Evolutionary conservation across 768 basidiomycete species (phyloP).

Genomic region (Lanmaoa pseudosensibilis): DNA sequence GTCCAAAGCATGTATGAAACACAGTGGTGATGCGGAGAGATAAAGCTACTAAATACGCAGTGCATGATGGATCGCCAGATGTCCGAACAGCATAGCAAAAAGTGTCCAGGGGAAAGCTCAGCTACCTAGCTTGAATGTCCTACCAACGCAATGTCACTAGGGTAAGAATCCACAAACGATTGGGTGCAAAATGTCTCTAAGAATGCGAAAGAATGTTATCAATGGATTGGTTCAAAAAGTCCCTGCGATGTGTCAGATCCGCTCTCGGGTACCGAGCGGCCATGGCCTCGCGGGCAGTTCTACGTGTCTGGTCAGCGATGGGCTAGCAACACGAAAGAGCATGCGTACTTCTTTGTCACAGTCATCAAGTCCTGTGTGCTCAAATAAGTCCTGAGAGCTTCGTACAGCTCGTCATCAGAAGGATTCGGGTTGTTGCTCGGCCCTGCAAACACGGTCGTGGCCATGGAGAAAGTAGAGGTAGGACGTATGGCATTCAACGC

Average conservation of each 20-base stretch:
- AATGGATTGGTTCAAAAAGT: slow-evolving; percentile 68
- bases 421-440: slow-evolving; percentile 57
- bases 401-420: slow-evolving; percentile 59
- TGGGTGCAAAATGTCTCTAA: slow-evolving; percentile 28
- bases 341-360: slow-evolving; percentile 64
- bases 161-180: slow-evolving; percentile 2
- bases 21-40: slow-evolving; percentile 8
- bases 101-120: slow-evolving; percentile 6
- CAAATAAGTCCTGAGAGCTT: slow-evolving; percentile 54
- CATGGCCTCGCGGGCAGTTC: slow-evolving; percentile 64
- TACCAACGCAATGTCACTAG: slow-evolving; percentile 1
- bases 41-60: slow-evolving; percentile 2
- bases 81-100: slow-evolving; percentile 10
- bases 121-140: slow-evolving; percentile 5
- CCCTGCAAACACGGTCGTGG: slow-evolving; percentile 52
- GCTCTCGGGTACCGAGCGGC: slow-evolving; percentile 66
- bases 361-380: slow-evolving; percentile 70
- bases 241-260: slow-evolving; percentile 53
- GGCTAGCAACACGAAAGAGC: not conserved
- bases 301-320: slow-evolving; percentile 20
- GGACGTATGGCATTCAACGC: slow-evolving; percentile 39
- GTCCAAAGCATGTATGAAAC: slow-evolving; percentile 13
- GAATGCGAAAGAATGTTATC: slow-evolving; percentile 62
- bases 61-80: not conserved
- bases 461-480: slow-evolving; percentile 60